Percentiles rank a stretch among this genome's conserved stretches.
These are phyloP conservation scores for Martensiomyces pterosporus DNA, from an alignment of 192 early-diverging fungal species.

Conservation along the genomic window DNA sequence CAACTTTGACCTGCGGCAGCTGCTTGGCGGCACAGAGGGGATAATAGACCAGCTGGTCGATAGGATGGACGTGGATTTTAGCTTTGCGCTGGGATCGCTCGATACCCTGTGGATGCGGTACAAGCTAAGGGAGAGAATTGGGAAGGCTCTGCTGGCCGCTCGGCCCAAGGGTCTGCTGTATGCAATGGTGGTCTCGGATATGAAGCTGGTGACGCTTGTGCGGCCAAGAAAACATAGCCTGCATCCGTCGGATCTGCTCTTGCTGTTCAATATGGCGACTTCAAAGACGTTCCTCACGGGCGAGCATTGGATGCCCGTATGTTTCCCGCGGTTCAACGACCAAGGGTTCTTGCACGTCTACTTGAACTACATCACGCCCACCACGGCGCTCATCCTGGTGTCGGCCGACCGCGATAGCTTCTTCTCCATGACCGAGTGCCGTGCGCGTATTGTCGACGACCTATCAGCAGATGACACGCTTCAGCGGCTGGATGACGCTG, in stretches of 20 bases:
- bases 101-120: conserved; percentile 69
- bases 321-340: conserved; percentile 87
- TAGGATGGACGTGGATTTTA: conserved; percentile 63
- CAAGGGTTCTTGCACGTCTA: conserved; percentile 86
- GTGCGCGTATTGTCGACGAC: conserved; percentile 52
- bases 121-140: conserved; percentile 65
- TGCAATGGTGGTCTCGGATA: conserved; percentile 73
- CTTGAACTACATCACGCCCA: conserved; percentile 70
- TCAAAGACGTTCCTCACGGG: conserved; percentile 69
- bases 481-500: conserved; percentile 49
- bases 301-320: conserved; percentile 93
- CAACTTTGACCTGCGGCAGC: conserved; percentile 84
- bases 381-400: conserved; percentile 71
- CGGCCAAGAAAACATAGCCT: conserved; percentile 73
- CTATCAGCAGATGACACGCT: conserved; percentile 38
- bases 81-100: conserved; percentile 71
- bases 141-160: conserved; percentile 53
- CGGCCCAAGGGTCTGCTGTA: conserved; percentile 68
- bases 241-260: conserved; percentile 76
- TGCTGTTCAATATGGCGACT: conserved; percentile 80
- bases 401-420: conserved; percentile 83
- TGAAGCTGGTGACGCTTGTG: conserved; percentile 70
- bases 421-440: conserved; percentile 69
- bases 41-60: conserved; percentile 77
- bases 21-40: conserved; percentile 76